Evolutionary conservation across 2,329 filamentous ascomycete genomes (phyloP), one percentile per base, ranked within the genome.

Genomic region (Penicillium olsonii): DNA sequence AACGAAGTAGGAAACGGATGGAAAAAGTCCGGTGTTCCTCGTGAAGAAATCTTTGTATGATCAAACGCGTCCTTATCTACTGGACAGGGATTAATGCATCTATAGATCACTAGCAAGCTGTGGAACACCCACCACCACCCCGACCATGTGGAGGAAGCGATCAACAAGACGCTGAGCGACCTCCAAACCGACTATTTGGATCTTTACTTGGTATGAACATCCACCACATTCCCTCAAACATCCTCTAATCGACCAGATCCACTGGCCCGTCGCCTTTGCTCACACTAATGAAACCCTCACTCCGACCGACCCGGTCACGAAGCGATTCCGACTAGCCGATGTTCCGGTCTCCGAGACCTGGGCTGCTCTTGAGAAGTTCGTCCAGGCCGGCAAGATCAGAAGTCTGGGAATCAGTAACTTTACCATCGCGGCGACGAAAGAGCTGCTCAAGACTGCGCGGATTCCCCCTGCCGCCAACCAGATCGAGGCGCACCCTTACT

Each of bases 401-500:
- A 68, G 68, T 17, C 70, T 72, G 29, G 69, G 63, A 12, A 56
- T 68, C 27, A 65, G 60, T 43, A 68, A 65, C 24, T 65, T 82
- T 44, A 76, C 77, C 45, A 75, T 72, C 11, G 55, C 57, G 5
- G 62, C 65, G 48, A 52, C 62, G 14, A 57, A 65, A 29, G 57
- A 65, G 12, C 50, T 69, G 20, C 54, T 68, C 14, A 52, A 62
- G 39, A 63, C 58, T 0, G 78, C 79, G n/a, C 77, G 71, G 33
- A 74, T 84, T 10, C 70, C 75, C 0, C 84, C 84, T 0, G 81
- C 80, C 2, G 78, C 81, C 49, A 87, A 87, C 67, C 84, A 87
- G 66, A 82, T 87, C 56, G 84, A 87, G 63, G 81, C 82, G 37
- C 83, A 87, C 63, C 83, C 84, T 0, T 87, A 85, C 64, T 72